phyloP scores from a whole-genome alignment of 108 stramenopile species.

The Hondaea fermentalgiana region DNA sequence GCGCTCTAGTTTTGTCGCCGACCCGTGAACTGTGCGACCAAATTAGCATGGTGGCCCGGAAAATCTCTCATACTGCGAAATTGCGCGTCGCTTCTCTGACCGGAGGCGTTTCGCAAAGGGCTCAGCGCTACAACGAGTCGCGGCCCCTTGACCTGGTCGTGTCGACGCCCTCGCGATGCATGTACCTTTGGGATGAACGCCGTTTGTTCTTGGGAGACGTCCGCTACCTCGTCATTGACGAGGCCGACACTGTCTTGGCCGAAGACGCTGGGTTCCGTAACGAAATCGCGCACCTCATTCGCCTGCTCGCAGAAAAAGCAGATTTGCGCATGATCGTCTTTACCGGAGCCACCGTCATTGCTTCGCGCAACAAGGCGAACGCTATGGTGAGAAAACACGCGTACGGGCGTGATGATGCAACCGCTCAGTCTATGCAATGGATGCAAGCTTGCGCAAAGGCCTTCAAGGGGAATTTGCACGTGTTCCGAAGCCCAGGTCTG shows the following conservation, averaged over 20 bases:
- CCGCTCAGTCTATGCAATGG: background rate
- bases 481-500: background rate
- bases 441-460: background rate
- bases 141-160: background rate
- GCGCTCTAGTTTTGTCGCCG: background rate
- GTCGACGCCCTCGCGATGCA: background rate
- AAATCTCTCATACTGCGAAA: background rate
- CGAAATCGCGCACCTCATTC: background rate
- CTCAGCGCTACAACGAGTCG: background rate
- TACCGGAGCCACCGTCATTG: background rate
- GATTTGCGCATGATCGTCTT: background rate
- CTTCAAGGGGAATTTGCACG: background rate
- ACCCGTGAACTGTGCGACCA: background rate
- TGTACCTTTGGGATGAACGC: background rate
- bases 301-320: background rate
- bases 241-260: background rate
- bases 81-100: background rate
- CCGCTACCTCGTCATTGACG: background rate
- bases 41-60: background rate
- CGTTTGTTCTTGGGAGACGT: background rate
- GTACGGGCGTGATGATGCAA: background rate
- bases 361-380: background rate
- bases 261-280: background rate
- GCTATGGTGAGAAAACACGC: background rate
- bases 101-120: background rate